A percentile compares a stretch with the other conserved stretches of the same genome.
phyloP scores from a whole-genome alignment of 176 grass and related monocot genomes.

The Tuctoria greenei region DNA sequence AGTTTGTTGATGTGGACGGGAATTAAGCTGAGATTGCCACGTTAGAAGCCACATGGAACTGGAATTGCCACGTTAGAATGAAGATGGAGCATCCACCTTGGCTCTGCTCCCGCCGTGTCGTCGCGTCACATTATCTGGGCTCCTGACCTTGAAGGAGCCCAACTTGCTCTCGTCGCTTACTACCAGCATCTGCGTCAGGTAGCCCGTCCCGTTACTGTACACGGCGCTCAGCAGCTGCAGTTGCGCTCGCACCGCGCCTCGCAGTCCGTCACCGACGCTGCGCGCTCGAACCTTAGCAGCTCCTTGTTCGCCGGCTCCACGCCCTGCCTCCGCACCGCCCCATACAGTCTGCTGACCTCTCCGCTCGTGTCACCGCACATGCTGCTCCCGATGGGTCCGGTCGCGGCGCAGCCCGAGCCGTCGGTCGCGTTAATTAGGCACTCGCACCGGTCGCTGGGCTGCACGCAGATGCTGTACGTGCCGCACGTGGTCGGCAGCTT shows the following conservation, averaged over 20 bases:
- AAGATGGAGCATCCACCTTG: too few species aligned
- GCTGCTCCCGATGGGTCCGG: slow-evolving; percentile 6
- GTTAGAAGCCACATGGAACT: too few species aligned
- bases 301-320: slow-evolving; percentile 85
- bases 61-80: too few species aligned
- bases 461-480: slow-evolving; percentile 57
- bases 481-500: slow-evolving; percentile 68
- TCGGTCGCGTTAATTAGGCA: slow-evolving; percentile 59
- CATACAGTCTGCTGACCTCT: slow-evolving; percentile 38
- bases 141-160: slow-evolving; percentile 78
- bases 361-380: slow-evolving; percentile 36
- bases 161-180: slow-evolving; percentile 55
- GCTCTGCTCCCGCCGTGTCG: not conserved
- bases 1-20: too few species aligned
- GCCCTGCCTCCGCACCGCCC: slow-evolving; percentile 46
- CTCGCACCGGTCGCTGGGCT: slow-evolving; percentile 42
- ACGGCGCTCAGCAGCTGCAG: slow-evolving; percentile 88
- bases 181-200: slow-evolving; percentile 70
- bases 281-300: slow-evolving; percentile 36
- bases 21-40: too few species aligned
- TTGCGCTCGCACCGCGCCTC: slow-evolving; percentile 68
- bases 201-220: slow-evolving; percentile 65
- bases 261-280: slow-evolving; percentile 59
- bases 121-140: not conserved
- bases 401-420: slow-evolving; percentile 34